Evolutionary conservation across 495 filamentous ascomycete genomes (phyloP).

Genomic region (Penicillium chermesinum): DNA sequence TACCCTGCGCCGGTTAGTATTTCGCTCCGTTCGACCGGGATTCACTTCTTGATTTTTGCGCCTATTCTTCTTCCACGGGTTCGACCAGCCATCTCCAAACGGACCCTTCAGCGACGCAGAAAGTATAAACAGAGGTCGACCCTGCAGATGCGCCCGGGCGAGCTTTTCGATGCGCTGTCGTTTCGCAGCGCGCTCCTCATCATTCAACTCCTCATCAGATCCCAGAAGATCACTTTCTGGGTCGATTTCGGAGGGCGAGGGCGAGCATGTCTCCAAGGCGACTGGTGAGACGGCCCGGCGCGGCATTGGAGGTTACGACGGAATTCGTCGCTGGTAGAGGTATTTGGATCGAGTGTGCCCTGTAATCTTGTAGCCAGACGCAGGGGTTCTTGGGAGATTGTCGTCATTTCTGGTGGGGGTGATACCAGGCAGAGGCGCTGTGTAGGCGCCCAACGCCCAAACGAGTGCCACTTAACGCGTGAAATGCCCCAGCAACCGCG

Average conservation of each 20-base stretch:
- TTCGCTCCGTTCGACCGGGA: neutral
- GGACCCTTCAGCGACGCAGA: conserved; percentile 61
- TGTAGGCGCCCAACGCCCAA: conserved; percentile 21
- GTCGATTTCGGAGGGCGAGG: conserved; percentile 30
- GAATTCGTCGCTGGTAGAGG: conserved; percentile 8
- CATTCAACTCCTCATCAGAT: conserved; percentile 56
- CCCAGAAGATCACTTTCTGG: conserved; percentile 40
- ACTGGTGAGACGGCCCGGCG: conserved; percentile 33
- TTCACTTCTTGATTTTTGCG: neutral
- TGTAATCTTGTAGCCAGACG: conserved; percentile 14
- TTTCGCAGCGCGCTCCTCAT: conserved; percentile 44
- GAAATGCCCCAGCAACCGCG: conserved; percentile 22
- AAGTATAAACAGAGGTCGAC: conserved; percentile 52
- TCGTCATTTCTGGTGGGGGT: conserved; percentile 27
- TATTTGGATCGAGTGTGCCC: conserved; percentile 15
- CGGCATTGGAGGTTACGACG: conserved; percentile 29
- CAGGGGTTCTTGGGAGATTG: neutral
- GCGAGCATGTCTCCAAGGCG: conserved; percentile 44
- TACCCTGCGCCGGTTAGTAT: neutral
- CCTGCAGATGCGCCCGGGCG: conserved; percentile 54
- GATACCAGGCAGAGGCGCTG: neutral
- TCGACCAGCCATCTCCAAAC: conserved; percentile 58
- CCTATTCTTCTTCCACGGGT: conserved; percentile 54
- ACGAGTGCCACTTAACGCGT: conserved; percentile 38
- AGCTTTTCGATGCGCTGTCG: conserved; percentile 52